Evolutionary conservation across 2,329 filamentous ascomycete species (phyloP), one percentile per base, ranked within the genome.

Genomic region (Blastomyces gilchristii): DNA sequence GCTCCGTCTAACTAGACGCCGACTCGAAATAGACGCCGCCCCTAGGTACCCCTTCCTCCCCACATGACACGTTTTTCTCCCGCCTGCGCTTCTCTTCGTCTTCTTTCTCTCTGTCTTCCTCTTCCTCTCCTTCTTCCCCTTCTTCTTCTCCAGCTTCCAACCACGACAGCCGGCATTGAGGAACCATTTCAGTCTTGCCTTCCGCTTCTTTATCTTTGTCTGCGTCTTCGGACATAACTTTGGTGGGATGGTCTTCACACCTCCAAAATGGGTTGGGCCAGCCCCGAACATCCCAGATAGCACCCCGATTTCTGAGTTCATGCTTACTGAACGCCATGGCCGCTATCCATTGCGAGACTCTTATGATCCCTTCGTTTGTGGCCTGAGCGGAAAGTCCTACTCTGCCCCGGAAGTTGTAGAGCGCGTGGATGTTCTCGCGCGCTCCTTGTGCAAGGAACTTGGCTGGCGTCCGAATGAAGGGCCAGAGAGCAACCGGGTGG

Each of bases 401-500:
- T 84, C 83, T 8, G 79, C 82, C 7, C 68, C 79, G 39, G 83
- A 93, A 68, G 82, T 90, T 54, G 82, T 82, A 60, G 80, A 86
- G 63, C 82, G 88, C 28, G 83, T 88, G 11, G 86, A 90, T 37
- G 80, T 78, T 61, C 80, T 94, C 28, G 83, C 90, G 18, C 83
- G 87, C 63, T 87, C 83, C 28, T 77, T 95, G 43, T 82, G 83
- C 50, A 86, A 88, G 71, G 85, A 89, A 66, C 81, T 94, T 64
- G 86, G 84, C 53, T 91, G 89, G 82, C 74, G 81, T 56, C 85
- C 87, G 8, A 87, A 89, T 67, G 74, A 85, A 63, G 89, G 87
- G 14, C 84, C 84, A 0, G 88, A 92, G 72, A 94, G 87, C 87
- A 89, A 94, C 70, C 91, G 91, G 73, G 88, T 92, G 31, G 79